Evolutionary conservation across 1,284 basidiomycete species (phyloP), one percentile per base, ranked within the genome.

Genomic region (Tilletiaria anomala): DNA sequence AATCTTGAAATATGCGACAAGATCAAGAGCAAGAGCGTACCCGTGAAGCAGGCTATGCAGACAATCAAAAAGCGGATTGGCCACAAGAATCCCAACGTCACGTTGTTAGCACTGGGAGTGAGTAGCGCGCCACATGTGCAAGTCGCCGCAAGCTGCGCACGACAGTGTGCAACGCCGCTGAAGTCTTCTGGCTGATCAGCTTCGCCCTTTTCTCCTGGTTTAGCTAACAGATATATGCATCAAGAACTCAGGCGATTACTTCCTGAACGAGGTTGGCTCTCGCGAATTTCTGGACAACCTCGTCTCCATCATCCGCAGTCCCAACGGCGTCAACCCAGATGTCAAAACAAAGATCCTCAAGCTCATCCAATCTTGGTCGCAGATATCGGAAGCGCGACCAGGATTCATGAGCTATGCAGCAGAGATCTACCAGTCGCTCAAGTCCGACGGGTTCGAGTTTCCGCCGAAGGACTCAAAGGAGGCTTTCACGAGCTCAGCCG

Each of bases 1-100:
- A 87, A 86, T 60, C 80, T 97, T 49, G 88, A 96, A 65, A 85
- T 96, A 72, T 88, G 86, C 53, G 91, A 97, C 70, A 81, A 91
- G 70, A 56, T 99, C 63, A 78, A 88, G 43, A 86, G 87, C 14
- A 91, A 91, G 71, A 78, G 82, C 32, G 82, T 83, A 0, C 76
- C 76, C 18, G 79, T 88, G 8, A 83, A 83, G 67, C 79, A 83
- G 48, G 83, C 91, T 2, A 83, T 89, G 79, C 80, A 82, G 48
- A 78, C 82, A 26, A 73, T 99, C 59, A 88, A 89, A 69, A 76
- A 79, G 24, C 76, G 91, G 32, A 71, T 97, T 37, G 79, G 80
- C 54, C 84, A 94, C 71, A 83, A 83, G 76, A 99, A 99, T 67
- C 89, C 88, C 2, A 93, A 96, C 54, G 88, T 94, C 8, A 86